Evolutionary conservation across 2,329 filamentous ascomycete species (phyloP), one percentile per base, ranked within the genome.

Genomic region (Ampelomyces quisqualis): DNA sequence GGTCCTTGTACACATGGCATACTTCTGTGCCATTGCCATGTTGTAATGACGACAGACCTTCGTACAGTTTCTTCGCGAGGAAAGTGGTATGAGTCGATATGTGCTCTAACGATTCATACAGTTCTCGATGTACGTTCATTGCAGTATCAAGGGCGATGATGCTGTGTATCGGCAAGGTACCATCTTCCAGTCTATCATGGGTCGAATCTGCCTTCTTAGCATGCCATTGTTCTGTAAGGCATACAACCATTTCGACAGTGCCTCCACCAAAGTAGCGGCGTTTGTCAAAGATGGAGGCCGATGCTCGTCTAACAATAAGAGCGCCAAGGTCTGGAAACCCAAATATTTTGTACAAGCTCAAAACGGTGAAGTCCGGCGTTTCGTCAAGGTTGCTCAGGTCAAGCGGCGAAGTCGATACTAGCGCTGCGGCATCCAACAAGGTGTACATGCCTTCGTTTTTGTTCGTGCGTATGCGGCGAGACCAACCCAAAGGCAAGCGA

Each of bases 301-400:
- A 80, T 21, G 80, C 76, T 54, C 88, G 90, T 28, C 86, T 82
- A 9, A 97, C 82, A 20, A 97, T 82, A 43, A 98, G 70, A 1
- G 84, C 90, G 2, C 91, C 91, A 2, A 97, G 74, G 62, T 97
- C 88, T 0, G 91, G 91, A 51, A 96, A 96, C 1, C 93, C 91
- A 65, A 97, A 97, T n/a, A 96, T 90, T 67, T 97, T 98, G 72
- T 96, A 94, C 50, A 97, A 82, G 66, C 90, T 96, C 28, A 97
- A 60, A 0, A 88, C 86, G 0, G 81, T 85, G 53, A 97, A 97
- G 64, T 97, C 91, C 1, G 91, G 87, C 0, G 85, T 82, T 1
- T 70, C 62, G 0, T 73, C 70, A 0, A 76, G 55, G 52, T 86
- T 71, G 40, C 80, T 74, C 2, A 97, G 72, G 58, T 94, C 80